Base-by-base conservation (phyloP, 1,284 basidiomycete species). In the Pyrrhoderma lamaoense region DNA sequence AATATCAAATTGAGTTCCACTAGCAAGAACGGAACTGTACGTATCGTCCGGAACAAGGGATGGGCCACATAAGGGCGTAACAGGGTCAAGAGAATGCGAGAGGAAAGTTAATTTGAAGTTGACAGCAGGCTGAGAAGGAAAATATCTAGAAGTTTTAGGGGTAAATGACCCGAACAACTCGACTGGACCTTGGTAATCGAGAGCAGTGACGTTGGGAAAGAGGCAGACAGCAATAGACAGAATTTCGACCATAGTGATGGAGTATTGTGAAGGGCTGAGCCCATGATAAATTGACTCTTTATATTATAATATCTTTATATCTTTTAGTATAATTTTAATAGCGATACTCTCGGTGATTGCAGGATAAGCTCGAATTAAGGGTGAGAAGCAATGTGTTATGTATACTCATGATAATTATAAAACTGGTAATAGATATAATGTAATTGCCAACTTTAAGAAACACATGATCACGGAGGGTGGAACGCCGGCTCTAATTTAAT, bases 131-230 rank as follows among this genome's bases (percentile, higher is more conserved):
- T 36, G 2, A 14, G 37, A 23, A 8, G 27, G 14, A 34, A 43
- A 52, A 43, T 57, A 49, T 19, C 50, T 43, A 21, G 55, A 18
- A 44, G 58, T 59, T 35, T 62, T 57, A 27, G 61, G 57, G 11
- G 59, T 60, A 11, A 68, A 45, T 18, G 60, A 58, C 37, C 62
- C 61, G 19, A 67, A 54, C 7, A 68, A 48, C 42, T 67, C 64
- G n/a, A 65, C 50, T 7, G 64, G 61, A 2, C 65, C 65, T 57
- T 65, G 63, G 46, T 60, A 67, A 50, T 67, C 65, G 25, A 62
- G 58, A 13, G 55, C 56, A 18, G 62, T 62, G 16, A 64, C 61
- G n/a, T 56, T 57, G 14, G 61, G 60, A 46, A 59, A 65, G 34
- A 66, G 57, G 49, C 65, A 67, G 22, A 66, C 59, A 4, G 62